phyloP scores from a whole-genome alignment of 139 green algal genomes.

The Chlorella vulgaris region DNA sequence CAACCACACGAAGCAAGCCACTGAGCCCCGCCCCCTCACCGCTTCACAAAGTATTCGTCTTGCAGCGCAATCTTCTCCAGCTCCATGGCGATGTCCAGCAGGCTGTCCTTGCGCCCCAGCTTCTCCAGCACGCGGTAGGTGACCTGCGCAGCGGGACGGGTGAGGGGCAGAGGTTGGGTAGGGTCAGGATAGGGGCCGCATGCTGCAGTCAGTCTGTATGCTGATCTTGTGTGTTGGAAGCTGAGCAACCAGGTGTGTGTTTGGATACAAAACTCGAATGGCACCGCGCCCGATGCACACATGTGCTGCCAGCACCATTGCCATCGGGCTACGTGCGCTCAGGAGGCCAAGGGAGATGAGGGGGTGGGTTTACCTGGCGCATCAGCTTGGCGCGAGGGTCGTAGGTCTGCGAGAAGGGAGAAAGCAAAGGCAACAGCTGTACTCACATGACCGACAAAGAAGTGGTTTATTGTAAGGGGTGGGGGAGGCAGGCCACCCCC shows the following conservation, averaged over 20 bases:
- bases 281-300: neutral
- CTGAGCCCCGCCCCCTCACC: no score
- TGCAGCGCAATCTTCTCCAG: constrained; percentile 68
- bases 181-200: neutral
- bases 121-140: constrained; percentile 62
- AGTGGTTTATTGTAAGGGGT: no score
- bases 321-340: no score
- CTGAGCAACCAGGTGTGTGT: no score
- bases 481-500: no score
- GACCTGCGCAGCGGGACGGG: no score
- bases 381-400: constrained; percentile 75
- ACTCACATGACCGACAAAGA: no score
- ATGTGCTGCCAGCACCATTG: no score
- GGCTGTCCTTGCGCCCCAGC: constrained; percentile 55
- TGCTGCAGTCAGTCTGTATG: neutral
- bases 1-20: no score
- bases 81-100: constrained; percentile 75
- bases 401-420: constrained; percentile 38
- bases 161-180: neutral
- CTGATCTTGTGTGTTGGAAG: no score
- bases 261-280: no score
- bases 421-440: neutral
- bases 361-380: constrained; percentile 14
- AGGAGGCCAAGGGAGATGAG: no score
- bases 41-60: constrained; percentile 77